Evolutionary conservation across 371 early-diverging fungal species (phyloP), one percentile per base, ranked within the genome.

Genomic region (Mortierella sp.): DNA sequence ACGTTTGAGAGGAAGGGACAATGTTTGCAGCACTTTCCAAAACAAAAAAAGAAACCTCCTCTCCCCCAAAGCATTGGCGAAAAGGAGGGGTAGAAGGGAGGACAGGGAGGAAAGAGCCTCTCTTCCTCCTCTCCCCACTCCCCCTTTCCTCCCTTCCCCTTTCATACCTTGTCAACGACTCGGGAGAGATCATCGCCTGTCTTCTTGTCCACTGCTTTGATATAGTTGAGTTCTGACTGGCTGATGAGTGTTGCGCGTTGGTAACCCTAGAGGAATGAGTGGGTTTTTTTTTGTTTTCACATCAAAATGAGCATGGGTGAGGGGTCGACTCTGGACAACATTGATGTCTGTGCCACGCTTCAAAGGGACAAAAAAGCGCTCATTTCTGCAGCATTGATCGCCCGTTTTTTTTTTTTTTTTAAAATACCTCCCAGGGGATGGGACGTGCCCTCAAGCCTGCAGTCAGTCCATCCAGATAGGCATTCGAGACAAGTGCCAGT

Each of bases 381-480:
- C 37, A 37, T 37, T n/a, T 37, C 37, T 37, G 37, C 37, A 37
- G 37, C 37, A 37, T 37, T 9, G 37, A 37, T 37, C 9, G 37
- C 9, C 37, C 9, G 5, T 37, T 37, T 9, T 9, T 37, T 9
- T 37, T 37, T 37, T 37, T 37, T 37, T 37, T 37, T 37, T 37
- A 5, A 4, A 64, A 57, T 77, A 91, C 94, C 89, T 95, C 95
- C 97, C 97, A 96, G 1, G 95, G 92, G 73, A 95, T 92, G 37
- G 93, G 87, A 74, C 90, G 88, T 45, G 86, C 88, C 47, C 94
- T 84, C 53, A 94, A 85, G 43, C 81, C 75, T 28, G 74, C 80
- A 6, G 91, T 91, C 61, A 89, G 89, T 62, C 91, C 95, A 50
- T 93, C 95, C 59, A 95, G 88, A 66, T 93, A 95, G 53, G 84